Percentiles rank a stretch among this genome's conserved stretches.
Evolutionary conservation across 2,329 filamentous ascomycete species (phyloP).

Genomic region (Neurospora crassa): DNA sequence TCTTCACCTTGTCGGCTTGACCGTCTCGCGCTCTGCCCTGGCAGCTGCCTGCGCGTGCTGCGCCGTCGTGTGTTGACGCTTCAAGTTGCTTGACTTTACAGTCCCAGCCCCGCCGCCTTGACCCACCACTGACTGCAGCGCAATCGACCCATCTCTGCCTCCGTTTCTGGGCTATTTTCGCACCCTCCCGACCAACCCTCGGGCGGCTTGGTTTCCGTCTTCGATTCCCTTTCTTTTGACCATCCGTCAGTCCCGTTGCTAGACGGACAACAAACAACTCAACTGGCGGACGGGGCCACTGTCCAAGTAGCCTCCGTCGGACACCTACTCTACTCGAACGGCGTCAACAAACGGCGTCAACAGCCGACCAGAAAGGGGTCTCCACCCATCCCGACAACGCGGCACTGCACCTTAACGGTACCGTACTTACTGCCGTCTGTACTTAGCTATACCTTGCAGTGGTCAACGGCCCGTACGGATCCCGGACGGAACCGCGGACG

Average conservation of each 20-base stretch:
- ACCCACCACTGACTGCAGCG: background rate
- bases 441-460: too few species aligned
- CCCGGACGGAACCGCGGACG: background rate
- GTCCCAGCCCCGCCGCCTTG: background rate
- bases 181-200: background rate
- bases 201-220: background rate
- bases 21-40: background rate
- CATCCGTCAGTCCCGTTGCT: background rate
- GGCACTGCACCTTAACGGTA: background rate
- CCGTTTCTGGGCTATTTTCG: background rate
- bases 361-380: background rate
- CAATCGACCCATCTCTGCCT: background rate
- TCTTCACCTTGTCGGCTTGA: background rate
- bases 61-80: background rate
- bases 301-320: background rate
- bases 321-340: background rate
- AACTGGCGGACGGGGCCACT: background rate
- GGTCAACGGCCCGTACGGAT: background rate
- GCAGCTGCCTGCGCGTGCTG: background rate
- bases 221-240: background rate
- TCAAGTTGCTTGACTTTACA: background rate
- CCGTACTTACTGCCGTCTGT: background rate
- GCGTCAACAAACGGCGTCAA: background rate
- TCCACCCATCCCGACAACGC: background rate
- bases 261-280: background rate